Evolutionary conservation across 2,329 filamentous ascomycete species (phyloP), one percentile per base, ranked within the genome.

Genomic region (Aspergillus puulaauensis): DNA sequence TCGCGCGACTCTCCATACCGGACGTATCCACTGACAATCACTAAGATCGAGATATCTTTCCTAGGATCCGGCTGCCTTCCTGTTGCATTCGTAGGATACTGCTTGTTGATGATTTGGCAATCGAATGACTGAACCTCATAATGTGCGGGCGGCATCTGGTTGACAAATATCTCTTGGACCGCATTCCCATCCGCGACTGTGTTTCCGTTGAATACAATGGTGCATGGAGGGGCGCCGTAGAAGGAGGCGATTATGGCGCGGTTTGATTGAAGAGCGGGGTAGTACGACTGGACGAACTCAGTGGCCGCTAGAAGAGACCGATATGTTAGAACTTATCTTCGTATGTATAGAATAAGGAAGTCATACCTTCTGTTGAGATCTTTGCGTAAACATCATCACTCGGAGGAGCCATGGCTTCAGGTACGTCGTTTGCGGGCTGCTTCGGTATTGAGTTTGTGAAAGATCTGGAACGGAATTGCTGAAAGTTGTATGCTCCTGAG

Each of bases 131-230:
- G 87, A 55, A 91, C 81, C 56, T 93, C 90, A 76, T 91, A 95
- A 64, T 81, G 87, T 76, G 76, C 77, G 65, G 64, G 75, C 45
- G 78, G 85, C 75, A 88, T 83, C 66, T 91, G 85, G 6, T 82
- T 82, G 57, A 86, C 81, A 63, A 92, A 89, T 27, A 91, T 82
- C 17, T 82, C 81, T 66, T 88, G 85, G 67, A 92, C 88, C 45
- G 86, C 86, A 51, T 79, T 76, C 0, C 87, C 87, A 56, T 85
- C 82, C 35, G 82, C 74, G 39, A 90, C 77, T 2, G 84, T 75
- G 48, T 86, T 86, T 66, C 92, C 91, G 77, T 96, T 96, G 80
- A 92, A 88, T 67, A 86, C 84, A 67, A 96, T 92, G 70, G 87
- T 85, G 52, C 90, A 77, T 3, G 80, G 68, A 0, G 74, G 82